Evolutionary conservation across 2,329 filamentous ascomycete genomes (phyloP).

Genomic region (Orbilia oligospora): DNA sequence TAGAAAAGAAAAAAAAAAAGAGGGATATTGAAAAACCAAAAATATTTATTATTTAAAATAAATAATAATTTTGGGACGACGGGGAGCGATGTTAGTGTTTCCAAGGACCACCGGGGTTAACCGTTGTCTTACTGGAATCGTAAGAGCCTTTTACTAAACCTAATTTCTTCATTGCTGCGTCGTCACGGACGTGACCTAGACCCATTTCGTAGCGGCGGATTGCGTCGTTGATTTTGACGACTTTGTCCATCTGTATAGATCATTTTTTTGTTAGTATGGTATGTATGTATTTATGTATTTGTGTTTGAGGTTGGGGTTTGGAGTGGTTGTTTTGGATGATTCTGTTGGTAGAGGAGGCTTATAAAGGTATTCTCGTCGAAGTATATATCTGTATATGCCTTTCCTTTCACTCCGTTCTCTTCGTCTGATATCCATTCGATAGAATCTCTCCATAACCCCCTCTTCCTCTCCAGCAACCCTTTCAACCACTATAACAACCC

Average conservation of each 20-base stretch:
- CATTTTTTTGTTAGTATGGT: not conserved
- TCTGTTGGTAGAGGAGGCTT: not conserved
- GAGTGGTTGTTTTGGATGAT: too few relatives aligned
- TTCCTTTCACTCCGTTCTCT: too few relatives aligned
- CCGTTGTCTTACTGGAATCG: conserved; percentile 37
- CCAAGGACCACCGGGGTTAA: conserved; percentile 38
- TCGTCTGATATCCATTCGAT: not conserved
- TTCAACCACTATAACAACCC: too few relatives aligned
- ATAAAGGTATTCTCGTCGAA: not conserved
- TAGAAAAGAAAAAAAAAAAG: not conserved
- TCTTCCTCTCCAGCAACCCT: too few relatives aligned
- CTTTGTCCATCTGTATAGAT: conserved; percentile 40
- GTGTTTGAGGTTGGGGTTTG: not conserved
- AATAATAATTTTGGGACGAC: not conserved
- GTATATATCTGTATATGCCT: not conserved
- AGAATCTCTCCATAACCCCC: not conserved
- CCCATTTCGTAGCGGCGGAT: conserved; percentile 55
- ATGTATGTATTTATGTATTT: not conserved
- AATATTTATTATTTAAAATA: too few relatives aligned
- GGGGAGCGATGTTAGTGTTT: conserved; percentile 29
- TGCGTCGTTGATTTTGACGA: conserved; percentile 45
- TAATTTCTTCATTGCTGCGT: conserved; percentile 34
- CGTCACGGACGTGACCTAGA: conserved; percentile 41
- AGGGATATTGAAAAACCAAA: not conserved
- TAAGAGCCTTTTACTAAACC: conserved; percentile 53